Evolutionary conservation across 371 early-diverging fungal genomes (phyloP).

Genomic region (Actinomucor elegans): DNA sequence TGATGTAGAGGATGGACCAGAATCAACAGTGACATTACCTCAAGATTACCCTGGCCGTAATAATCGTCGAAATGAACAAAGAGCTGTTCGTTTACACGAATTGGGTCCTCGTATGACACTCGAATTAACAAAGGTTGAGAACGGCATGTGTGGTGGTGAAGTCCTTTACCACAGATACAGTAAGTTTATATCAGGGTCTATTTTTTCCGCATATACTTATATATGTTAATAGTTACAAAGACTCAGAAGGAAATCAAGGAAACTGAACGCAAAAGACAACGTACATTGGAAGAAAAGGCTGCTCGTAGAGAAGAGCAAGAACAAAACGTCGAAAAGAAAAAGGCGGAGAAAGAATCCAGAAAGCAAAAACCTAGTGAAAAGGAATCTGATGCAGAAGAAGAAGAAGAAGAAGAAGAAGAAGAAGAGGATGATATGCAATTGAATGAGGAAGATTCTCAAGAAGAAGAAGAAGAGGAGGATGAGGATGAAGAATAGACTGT

Average conservation of each 20-base stretch:
- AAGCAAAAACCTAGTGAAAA: constrained; percentile 49
- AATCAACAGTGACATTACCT: constrained; percentile 75
- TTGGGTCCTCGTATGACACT: constrained; percentile 93
- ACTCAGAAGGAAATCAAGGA: constrained; percentile 69
- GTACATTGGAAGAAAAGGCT: constrained; percentile 61
- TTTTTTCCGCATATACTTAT: background rate
- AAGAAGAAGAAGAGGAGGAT: constrained; percentile 42
- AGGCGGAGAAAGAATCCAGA: constrained; percentile 56
- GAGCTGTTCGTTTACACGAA: constrained; percentile 87
- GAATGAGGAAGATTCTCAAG: constrained; percentile 10
- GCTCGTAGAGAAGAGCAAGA: constrained; percentile 78
- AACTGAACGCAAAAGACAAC: constrained; percentile 55
- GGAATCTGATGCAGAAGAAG: constrained; percentile 32
- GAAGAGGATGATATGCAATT: constrained; percentile 11
- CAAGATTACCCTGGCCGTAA: constrained; percentile 77
- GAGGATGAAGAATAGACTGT: constrained; percentile 12
- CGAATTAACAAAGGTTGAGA: constrained; percentile 87
- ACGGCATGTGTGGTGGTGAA: constrained; percentile 91
- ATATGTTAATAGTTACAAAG: constrained; percentile 66
- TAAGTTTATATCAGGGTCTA: constrained; percentile 25
- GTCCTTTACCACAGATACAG: constrained; percentile 81
- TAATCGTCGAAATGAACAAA: constrained; percentile 75
- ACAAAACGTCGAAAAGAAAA: constrained; percentile 79
- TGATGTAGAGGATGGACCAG: constrained; percentile 91
- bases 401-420: constrained; percentile 45